Evolutionary conservation across 768 basidiomycete species (phyloP), one percentile per base, ranked within the genome.

Genomic region (Pleurotus djamor): DNA sequence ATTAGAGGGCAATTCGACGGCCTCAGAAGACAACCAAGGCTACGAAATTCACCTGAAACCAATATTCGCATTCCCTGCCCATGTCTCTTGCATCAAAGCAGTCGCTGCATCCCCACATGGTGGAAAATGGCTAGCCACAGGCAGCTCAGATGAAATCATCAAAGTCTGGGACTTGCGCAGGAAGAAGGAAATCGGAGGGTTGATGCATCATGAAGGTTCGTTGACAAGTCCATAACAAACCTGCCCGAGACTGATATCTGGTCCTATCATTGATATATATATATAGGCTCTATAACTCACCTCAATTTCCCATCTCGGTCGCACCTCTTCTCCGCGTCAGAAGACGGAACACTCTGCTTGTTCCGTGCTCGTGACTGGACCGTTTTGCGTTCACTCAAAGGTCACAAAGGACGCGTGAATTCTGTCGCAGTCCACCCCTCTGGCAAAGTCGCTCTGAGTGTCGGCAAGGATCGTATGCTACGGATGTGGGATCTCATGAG

Each of bases 401-500:
- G 97, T 0, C 97, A 99, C 75, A 96, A 94, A 61, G 96, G 92
- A 0, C 85, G 92, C 28, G 88, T 98, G 60, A 98, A 98, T 70
- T 83, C 83, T 36, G 83, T 97, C 38, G 92, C 93, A 2, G 87
- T 98, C 2, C 97, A 99, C 67, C 96, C 94, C 0, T 90, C 92
- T 0, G 93, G 96, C 5, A 92, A 98, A 66, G 84, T 98, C 14
- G 96, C 89, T 0, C 72, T 99, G 43, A 94, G 88, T 61, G 94
- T 98, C 0, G 96, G 97, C 5, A 89, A 87, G 66, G 97, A 98
- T 67, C 81, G 83, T 63, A 92, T 91, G 3, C 64, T 98, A 60
- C 83, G 95, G 45, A 97, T 99, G 96, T 99, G 97, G 97, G 97
- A 99, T 78, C 77, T 99, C 51, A 96, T 98, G 92, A 79, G 96